Evolutionary conservation across 345 rosid species (phyloP), one percentile per base, ranked within the genome.

Genomic region (Eutrema yunnanense): DNA sequence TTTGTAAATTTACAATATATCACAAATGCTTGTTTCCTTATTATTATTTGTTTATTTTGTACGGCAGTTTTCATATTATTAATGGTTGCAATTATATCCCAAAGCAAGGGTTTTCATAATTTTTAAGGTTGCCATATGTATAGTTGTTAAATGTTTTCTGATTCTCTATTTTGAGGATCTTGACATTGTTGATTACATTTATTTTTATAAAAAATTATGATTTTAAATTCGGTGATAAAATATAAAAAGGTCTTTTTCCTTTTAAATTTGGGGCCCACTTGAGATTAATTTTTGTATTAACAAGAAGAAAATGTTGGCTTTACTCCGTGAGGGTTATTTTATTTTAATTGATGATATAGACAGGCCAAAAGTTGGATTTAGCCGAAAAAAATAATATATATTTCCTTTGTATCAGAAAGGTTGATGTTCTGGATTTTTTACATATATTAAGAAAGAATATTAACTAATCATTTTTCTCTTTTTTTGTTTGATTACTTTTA

Each of bases 311-410:
- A 63, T 43, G 64, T 63, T 54, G 57, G 40, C 71, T 73, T 54
- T 53, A 54, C 32, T 63, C 71, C 76, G 70, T 54, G 76, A 73
- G 71, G 55, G 71, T 73, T 73, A 73, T 65, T 72, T 73, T 73
- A 73, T 65, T 72, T 72, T 73, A 63, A 63, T 26, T 44, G 37
- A 55, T 73, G 64, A 64, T 54, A 54, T 27, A 22, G 76, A 72
- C 64, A 73, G 19, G 60, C n/a, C 64, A 54, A 73, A 56, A 37
- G 16, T 32, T 32, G 47, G 67, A 49, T n/a, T 71, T 42, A 32
- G 34, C 37, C 36, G 27, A 52, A 50, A 22, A 1, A 22, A 22
- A 22, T 22, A 22, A 22, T 22, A 22, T 22, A 10, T 11, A 60
- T 26, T n/a, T n/a, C n/a, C n/a, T n/a, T n/a, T n/a, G n/a, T n/a